Base-by-base conservation (phyloP, 805 yeast species). In the Wickerhamomyces canadensis region DNA sequence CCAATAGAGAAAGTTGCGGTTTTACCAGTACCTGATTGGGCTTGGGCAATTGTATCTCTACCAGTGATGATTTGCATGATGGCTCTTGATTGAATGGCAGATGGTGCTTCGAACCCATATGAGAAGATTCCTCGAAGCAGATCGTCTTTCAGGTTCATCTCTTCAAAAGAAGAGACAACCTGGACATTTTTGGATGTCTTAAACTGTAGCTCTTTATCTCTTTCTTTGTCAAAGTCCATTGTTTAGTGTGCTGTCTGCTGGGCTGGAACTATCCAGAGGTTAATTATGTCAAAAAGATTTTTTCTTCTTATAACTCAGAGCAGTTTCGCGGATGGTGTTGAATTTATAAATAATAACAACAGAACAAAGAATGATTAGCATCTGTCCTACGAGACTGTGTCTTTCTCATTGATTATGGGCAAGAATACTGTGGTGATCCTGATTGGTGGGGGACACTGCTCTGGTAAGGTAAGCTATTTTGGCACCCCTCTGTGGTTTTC, bases 21-120 rank as follows among this genome's bases (percentile, higher is more conserved):
- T 70, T 93, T 93, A 67, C 98, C 98, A 34, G 98, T 93, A 67
- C 98, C 98, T 26, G 96, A 87, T 68, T 93, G 98, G 42, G 98
- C 98, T 70, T 93, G 98, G 43, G 98, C 98, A 47, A 93, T 78
- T 37, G 89, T 94, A 65, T 93, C 98, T 64, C 88, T 80, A 40
- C 96, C 96, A 58, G 80, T 81, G 54, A 88, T 83, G 64, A 93
- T 89, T 62, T 95, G 98, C 67, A 84, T 70, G 53, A 93, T 93
- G 47, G 98, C 98, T 65, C 98, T 80, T 60, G 88, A 89, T 71
- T 93, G 98, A 69, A 93, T 93, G 40, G 98, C 93, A 38, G 97
- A 88, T 49, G 98, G 98, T 37, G 78, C 77, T 69, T 91, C 98
- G 64, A 87, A 93, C 64, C 98, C 97, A 70, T 83, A 84, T 52